Evolutionary conservation across 495 filamentous ascomycete species (phyloP), one percentile per base, ranked within the genome.

Genomic region (Penicillium riverlandense): DNA sequence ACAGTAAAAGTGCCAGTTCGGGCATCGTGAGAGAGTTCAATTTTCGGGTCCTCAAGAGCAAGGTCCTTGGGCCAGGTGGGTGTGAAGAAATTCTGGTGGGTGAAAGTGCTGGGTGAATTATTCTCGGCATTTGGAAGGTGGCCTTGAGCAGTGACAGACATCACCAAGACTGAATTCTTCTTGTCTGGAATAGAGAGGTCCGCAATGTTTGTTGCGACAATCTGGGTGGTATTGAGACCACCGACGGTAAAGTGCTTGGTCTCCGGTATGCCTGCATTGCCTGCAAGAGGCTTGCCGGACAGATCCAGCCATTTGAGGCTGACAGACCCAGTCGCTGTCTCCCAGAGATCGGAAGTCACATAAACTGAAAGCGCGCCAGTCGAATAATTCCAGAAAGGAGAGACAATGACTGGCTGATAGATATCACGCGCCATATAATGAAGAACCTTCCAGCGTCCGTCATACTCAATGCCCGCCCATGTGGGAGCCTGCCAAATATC

Each of bases 401-500:
- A 75, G 31, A 84, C 62, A 41, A 85, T 80, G 41, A 84, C 63
- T 0, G 71, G 69, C 41, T 77, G 59, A 54, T 80, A 86, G 35
- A 83, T 73, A 38, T 85, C 80, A 41, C 74, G 75, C 1, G 74
- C 75, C 0, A 67, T 62, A 34, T 83, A 78, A 48, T 84, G 79
- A 22, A 84, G 63, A 4, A 80, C 70, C 52, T 85, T 84, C 80
- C 79, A 84, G 4, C 82, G 67, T 2, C 80, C 80, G 46, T 75
- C 72, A 40, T 78, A 80, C 60, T 83, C 80, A 38, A 82, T 78
- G 0, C 78, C 66, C 0, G 82, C 77, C 81, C 81, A 85, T 0
- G 80, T 77, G 0, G 81, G 80, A 7, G 80, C 81, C 53, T 81
- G 77, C 81, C 81, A 84, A 52, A 83, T 78, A 59, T 84, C 82